Conservation (phyloP, 495 filamentous ascomycete genomes). For the Penicillium lagena region DNA sequence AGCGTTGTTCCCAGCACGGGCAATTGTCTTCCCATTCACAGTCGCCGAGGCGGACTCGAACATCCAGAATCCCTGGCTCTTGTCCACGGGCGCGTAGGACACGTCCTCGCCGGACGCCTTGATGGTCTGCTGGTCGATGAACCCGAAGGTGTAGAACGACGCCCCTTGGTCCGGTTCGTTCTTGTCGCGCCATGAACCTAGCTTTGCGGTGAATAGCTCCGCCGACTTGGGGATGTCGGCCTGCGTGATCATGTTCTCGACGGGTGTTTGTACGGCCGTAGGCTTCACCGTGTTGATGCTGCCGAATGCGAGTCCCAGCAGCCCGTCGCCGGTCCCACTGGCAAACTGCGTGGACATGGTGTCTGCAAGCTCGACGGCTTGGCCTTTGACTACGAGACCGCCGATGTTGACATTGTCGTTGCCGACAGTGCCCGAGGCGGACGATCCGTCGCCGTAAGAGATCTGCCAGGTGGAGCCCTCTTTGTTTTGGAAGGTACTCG, state of each 20-base stretch:
- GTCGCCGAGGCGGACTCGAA: conserved; percentile 55
- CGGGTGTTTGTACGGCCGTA: conserved; percentile 54
- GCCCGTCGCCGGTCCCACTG: conserved; percentile 57
- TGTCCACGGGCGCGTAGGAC: conserved; percentile 61
- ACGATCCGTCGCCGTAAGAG: conserved; percentile 66
- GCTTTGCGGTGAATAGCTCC: conserved; percentile 69
- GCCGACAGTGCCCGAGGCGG: conserved; percentile 64
- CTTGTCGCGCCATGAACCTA: conserved; percentile 57
- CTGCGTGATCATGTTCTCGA: conserved; percentile 72
- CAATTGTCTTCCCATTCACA: conserved; percentile 53
- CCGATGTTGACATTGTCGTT: conserved; percentile 64
- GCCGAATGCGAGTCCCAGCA: conserved; percentile 66
- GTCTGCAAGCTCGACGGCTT: conserved; percentile 64
- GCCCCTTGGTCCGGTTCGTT: conserved; percentile 47
- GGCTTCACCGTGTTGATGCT: conserved; percentile 65
- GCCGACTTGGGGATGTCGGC: conserved; percentile 53
- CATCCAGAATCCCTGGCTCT: conserved; percentile 66
- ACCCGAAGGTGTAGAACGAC: conserved; percentile 78
- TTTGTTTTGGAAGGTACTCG: conserved; percentile 51
- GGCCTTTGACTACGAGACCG: conserved; percentile 59
- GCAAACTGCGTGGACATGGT: conserved; percentile 57
- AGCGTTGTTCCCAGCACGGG: conserved; percentile 59
- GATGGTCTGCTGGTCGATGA: conserved; percentile 61
- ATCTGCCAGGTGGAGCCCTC: conserved; percentile 58
- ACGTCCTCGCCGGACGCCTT: conserved; percentile 48